These are phyloP conservation scores for Epichloe aotearoae DNA, from an alignment of 2,329 filamentous ascomycete species.

Conservation along the genomic window DNA sequence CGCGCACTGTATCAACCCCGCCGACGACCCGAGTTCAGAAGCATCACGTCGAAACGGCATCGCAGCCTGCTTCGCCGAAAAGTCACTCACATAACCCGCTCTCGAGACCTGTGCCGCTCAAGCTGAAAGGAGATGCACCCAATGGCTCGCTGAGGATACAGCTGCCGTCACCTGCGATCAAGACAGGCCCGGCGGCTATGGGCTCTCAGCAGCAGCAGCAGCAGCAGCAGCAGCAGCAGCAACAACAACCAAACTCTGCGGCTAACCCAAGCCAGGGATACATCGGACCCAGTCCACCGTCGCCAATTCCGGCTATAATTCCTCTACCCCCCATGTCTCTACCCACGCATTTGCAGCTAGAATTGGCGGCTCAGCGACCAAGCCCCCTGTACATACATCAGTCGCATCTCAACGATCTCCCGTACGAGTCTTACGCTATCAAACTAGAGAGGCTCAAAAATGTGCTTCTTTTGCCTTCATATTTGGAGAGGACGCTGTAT, in stretches of 20 bases:
- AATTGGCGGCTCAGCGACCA: slow-evolving; percentile 47
- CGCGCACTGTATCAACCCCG: slow-evolving; percentile 38
- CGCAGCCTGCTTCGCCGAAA: slow-evolving; percentile 22
- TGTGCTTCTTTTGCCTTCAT: slow-evolving; percentile 68
- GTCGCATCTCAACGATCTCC: slow-evolving; percentile 42
- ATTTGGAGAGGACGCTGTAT: slow-evolving; percentile 69
- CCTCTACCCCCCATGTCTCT: slow-evolving; percentile 57
- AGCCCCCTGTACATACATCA: slow-evolving; percentile 57
- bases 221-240: neutral
- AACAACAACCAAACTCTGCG: slow-evolving; percentile 5
- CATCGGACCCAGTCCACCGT: slow-evolving; percentile 23
- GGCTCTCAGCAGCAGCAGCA: slow-evolving; percentile 6
- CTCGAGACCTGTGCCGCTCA: slow-evolving; percentile 29
- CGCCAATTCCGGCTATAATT: slow-evolving; percentile 40
- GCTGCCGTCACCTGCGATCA: slow-evolving; percentile 12
- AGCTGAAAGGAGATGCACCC: slow-evolving; percentile 25
- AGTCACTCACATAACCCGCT: slow-evolving; percentile 38
- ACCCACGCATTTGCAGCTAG: slow-evolving; percentile 51
- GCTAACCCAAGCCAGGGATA: slow-evolving; percentile 7
- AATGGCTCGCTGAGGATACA: slow-evolving; percentile 5
- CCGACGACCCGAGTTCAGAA: slow-evolving; percentile 29
- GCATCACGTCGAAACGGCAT: slow-evolving; percentile 10
- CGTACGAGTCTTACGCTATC: slow-evolving; percentile 83
- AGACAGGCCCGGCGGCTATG: slow-evolving; percentile 13
- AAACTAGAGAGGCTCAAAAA: slow-evolving; percentile 89